Percentiles rank a stretch among this genome's conserved stretches.
These are phyloP conservation scores for Aspergillus tubingensis DNA, from an alignment of 2,329 filamentous ascomycete species.

Conservation along the genomic window DNA sequence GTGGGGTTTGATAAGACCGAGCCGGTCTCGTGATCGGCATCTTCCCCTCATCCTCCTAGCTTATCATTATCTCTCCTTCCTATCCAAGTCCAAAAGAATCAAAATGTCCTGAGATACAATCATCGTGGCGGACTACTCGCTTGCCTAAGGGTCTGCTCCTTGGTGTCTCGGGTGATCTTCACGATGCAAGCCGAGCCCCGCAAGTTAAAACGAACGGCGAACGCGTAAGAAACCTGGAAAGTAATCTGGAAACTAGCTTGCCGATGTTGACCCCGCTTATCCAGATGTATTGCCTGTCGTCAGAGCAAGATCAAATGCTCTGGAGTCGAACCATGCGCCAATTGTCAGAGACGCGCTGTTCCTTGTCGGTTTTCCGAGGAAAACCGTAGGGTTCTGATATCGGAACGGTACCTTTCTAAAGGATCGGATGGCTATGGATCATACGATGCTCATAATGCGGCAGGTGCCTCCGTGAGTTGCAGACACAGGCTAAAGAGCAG, in stretches of 20 bases:
- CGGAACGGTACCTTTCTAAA: conserved; percentile 30
- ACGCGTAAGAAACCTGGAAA: conserved; percentile 12
- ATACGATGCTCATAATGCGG: neutral
- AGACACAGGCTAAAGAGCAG: conserved; percentile 29
- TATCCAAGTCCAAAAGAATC: neutral
- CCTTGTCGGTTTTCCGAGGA: conserved; percentile 35
- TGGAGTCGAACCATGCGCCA: conserved; percentile 39
- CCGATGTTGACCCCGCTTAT: neutral
- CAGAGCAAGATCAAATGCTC: conserved; percentile 47
- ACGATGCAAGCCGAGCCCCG: conserved; percentile 9
- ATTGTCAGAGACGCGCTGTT: conserved; percentile 24
- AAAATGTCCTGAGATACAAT: neutral
- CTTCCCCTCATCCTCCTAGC: neutral
- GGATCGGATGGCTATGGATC: neutral
- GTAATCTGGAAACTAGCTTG: neutral
- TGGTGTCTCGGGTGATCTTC: neutral
- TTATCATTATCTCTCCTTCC: neutral
- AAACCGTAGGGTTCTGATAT: conserved; percentile 31
- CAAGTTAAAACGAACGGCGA: conserved; percentile 11
- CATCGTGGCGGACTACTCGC: neutral
- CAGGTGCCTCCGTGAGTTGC: conserved; percentile 21
- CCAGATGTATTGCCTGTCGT: conserved; percentile 34
- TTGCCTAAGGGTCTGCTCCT: neutral
- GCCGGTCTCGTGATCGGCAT: neutral
- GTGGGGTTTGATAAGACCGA: neutral